Evolutionary conservation across 2,329 filamentous ascomycete genomes (phyloP).

Genomic region (Eutypa lata): DNA sequence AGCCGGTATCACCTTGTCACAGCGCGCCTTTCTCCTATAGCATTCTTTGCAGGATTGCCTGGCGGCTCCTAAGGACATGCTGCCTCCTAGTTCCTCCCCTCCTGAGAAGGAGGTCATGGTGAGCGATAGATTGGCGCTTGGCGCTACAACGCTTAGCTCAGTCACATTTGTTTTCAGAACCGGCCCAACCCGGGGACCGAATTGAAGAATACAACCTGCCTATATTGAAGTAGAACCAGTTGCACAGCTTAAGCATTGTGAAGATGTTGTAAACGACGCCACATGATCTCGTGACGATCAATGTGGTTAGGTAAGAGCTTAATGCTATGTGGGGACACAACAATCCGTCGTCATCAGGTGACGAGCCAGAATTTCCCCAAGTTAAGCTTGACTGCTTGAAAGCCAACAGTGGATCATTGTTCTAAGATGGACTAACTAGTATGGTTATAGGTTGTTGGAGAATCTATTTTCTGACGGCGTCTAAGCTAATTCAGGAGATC

Average conservation of each 20-base stretch:
- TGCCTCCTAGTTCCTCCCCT: background rate
- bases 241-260: too few relatives aligned
- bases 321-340: background rate
- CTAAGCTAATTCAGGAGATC: too few relatives aligned
- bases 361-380: background rate
- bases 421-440: too few relatives aligned
- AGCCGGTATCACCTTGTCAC: constrained; percentile 34
- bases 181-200: too few relatives aligned
- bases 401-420: too few relatives aligned
- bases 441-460: too few relatives aligned
- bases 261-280: too few relatives aligned
- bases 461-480: too few relatives aligned
- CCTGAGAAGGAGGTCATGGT: background rate
- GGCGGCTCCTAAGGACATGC: constrained; percentile 18
- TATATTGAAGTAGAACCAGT: too few relatives aligned
- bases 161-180: background rate
- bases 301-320: background rate
- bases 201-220: too few relatives aligned
- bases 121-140: background rate
- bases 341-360: background rate
- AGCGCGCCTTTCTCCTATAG: constrained; percentile 36
- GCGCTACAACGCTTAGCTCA: background rate
- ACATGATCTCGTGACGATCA: background rate
- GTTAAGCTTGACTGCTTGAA: background rate
- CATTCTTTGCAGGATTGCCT: constrained; percentile 40